Conservation (phyloP, 768 basidiomycete species). For the Lyophyllum decastes region DNA sequence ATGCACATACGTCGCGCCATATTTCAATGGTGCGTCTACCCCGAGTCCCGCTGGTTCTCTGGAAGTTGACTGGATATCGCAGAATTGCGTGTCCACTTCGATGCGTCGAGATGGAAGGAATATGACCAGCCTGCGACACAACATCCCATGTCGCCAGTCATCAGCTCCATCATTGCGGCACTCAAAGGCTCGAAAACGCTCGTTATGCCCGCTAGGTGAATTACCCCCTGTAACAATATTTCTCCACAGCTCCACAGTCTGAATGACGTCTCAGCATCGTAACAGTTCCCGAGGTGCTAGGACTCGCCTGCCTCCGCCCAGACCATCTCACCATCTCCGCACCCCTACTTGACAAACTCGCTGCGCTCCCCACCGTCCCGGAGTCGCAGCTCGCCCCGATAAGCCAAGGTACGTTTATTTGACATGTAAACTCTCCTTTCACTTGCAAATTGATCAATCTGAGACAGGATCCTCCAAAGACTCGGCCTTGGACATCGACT, state of each 20-base stretch:
- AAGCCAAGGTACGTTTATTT: not conserved
- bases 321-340: conserved; percentile 46
- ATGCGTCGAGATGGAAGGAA: conserved; percentile 37
- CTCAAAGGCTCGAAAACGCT: conserved; percentile 42
- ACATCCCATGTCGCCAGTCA: conserved; percentile 43
- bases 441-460: not conserved
- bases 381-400: not conserved
- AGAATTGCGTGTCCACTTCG: conserved; percentile 52
- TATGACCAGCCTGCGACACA: conserved; percentile 37
- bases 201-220: conserved; percentile 52
- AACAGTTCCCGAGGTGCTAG: conserved; percentile 41
- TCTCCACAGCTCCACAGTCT: not conserved
- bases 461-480: not conserved
- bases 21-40: conserved; percentile 48
- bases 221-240: not conserved
- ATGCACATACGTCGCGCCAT: conserved; percentile 54
- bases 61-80: not conserved
- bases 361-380: conserved; percentile 22
- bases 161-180: conserved; percentile 36
- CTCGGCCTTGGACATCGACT: conserved; percentile 26
- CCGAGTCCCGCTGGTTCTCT: not conserved
- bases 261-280: conserved; percentile 32
- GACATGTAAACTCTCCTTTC: not conserved
- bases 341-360: conserved; percentile 39
- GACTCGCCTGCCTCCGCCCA: conserved; percentile 38